Conservation (phyloP, 495 filamentous ascomycete species). For the Evernia prunastri region DNA sequence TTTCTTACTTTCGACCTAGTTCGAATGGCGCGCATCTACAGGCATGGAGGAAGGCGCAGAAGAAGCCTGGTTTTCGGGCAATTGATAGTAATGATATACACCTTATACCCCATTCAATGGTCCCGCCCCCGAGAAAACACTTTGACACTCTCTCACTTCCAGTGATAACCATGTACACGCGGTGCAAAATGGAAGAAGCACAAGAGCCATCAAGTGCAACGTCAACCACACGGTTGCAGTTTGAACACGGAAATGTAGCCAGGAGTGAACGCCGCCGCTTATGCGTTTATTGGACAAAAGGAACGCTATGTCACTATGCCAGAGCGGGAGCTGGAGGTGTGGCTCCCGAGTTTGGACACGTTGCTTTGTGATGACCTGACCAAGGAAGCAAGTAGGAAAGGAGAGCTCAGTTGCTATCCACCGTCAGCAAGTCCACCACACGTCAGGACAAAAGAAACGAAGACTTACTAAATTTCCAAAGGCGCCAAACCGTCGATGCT, state of each 20-base stretch:
- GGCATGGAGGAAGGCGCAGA: background rate
- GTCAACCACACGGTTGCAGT: background rate
- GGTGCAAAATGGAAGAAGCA: background rate
- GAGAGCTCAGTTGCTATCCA: background rate
- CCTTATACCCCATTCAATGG: background rate
- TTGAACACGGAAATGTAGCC: background rate
- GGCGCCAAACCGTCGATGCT: constrained; percentile 92
- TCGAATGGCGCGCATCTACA: background rate
- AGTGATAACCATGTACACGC: background rate
- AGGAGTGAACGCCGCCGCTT: constrained; percentile 9
- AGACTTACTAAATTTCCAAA: constrained; percentile 91
- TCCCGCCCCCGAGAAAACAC: background rate
- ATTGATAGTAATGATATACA: background rate
- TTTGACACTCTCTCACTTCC: background rate
- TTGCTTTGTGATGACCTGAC: too few relatives aligned
- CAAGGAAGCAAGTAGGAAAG: background rate
- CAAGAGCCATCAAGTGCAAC: background rate
- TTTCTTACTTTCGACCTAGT: background rate
- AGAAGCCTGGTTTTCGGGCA: background rate
- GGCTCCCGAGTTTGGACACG: background rate
- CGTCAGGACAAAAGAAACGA: background rate
- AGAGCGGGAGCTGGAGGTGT: background rate
- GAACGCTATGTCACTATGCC: background rate
- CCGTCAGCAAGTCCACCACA: background rate
- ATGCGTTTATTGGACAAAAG: background rate